Conservation (phyloP, 2,329 filamentous ascomycete genomes). For the Nothopassalora personata region DNA sequence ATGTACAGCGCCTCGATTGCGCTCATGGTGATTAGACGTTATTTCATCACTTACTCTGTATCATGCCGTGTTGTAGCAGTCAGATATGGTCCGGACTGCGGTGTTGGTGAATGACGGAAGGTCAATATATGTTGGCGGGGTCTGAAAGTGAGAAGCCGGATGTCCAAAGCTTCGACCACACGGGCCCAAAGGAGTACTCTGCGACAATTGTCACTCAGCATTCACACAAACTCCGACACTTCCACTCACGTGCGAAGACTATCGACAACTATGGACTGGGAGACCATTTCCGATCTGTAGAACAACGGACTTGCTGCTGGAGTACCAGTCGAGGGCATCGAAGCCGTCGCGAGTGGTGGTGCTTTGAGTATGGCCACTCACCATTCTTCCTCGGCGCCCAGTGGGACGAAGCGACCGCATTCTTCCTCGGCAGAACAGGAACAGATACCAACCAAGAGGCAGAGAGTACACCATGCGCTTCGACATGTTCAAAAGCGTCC, state of each 20-base stretch:
- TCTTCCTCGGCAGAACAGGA: slow-evolving; percentile 3
- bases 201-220: background rate
- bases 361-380: slow-evolving; percentile 13
- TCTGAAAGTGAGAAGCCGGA: background rate
- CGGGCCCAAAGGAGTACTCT: background rate
- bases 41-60: slow-evolving; percentile 9
- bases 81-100: background rate
- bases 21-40: slow-evolving; percentile 43
- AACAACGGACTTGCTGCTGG: background rate
- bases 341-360: background rate
- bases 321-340: background rate
- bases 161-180: background rate
- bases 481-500: slow-evolving; percentile 27
- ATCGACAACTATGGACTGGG: background rate
- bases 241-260: background rate
- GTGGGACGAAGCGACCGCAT: slow-evolving; percentile 18
- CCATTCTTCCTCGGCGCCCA: slow-evolving; percentile 2
- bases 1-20: slow-evolving; percentile 94
- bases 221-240: background rate
- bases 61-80: background rate
- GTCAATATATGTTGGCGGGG: background rate
- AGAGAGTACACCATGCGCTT: slow-evolving; percentile 21
- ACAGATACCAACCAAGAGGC: slow-evolving; percentile 16
- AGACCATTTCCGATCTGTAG: background rate
- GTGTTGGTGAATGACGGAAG: background rate